phyloP scores from a whole-genome alignment of 305 asterid species.

The Withania somnifera region DNA sequence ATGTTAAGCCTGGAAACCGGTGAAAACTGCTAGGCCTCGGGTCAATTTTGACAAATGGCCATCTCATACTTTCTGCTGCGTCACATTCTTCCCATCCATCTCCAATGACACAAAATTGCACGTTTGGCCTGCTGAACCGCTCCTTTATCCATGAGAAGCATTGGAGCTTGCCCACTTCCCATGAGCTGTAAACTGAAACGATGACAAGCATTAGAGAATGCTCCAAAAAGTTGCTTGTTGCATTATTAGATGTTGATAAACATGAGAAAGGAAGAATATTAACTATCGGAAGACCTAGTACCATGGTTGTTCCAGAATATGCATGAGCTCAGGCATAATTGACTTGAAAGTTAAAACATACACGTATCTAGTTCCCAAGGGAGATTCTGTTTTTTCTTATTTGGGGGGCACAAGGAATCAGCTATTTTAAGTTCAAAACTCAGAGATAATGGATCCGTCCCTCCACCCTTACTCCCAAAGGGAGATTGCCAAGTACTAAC shows the following conservation, averaged over 20 bases:
- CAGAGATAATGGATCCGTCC: not conserved
- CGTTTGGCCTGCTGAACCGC: conserved; percentile 51
- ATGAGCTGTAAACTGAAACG: conserved; percentile 73
- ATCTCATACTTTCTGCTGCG: conserved; percentile 75
- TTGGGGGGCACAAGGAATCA: not conserved
- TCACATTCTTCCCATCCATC: conserved; percentile 95
- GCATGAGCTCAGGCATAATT: not conserved
- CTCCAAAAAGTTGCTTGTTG: not conserved
- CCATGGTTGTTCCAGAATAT: not conserved
- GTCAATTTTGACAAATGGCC: conserved; percentile 89
- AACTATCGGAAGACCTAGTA: not conserved
- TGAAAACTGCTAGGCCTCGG: conserved; percentile 44
- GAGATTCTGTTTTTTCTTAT: not conserved
- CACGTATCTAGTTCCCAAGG: not conserved
- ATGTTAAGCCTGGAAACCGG: conserved; percentile 84
- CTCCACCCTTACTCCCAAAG: not conserved
- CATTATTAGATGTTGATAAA: not conserved
- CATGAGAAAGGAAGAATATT: not conserved
- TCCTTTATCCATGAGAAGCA: conserved; percentile 77
- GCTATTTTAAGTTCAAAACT: not conserved
- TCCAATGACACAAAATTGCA: conserved; percentile 67
- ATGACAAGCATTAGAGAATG: not conserved
- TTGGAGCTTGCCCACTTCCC: conserved; percentile 80
- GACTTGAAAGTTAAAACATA: not conserved
- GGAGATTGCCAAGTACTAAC: not conserved